phyloP scores from a whole-genome alignment of 768 basidiomycete species.

The Megacollybia marginata region DNA sequence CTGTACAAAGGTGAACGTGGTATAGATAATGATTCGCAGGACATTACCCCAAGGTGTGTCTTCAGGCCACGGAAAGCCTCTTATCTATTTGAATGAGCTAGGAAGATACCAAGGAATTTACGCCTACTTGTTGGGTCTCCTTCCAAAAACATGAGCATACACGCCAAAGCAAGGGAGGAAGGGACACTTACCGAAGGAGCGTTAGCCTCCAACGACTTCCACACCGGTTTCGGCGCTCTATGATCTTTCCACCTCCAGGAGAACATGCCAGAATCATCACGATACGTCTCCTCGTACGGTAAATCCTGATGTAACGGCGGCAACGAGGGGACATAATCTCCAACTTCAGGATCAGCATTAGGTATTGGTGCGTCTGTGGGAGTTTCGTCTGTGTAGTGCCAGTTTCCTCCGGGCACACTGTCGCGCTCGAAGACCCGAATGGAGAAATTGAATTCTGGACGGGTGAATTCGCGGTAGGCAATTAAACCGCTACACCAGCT shows the following conservation, averaged over 20 bases:
- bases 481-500: conserved; percentile 23
- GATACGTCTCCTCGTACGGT: conserved; percentile 21
- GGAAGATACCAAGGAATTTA: not conserved
- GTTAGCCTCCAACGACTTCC: conserved; percentile 27
- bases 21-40: no score
- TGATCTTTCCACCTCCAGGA: conserved; percentile 16
- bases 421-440: no score
- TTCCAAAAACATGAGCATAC: no score
- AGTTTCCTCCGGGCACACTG: no score
- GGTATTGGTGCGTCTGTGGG: conserved; percentile 29
- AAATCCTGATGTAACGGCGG: conserved; percentile 24
- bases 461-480: conserved; percentile 25
- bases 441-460: conserved; percentile 22
- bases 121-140: no score
- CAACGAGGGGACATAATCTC: conserved; percentile 28
- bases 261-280: conserved; percentile 12
- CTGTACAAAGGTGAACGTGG: no score
- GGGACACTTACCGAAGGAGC: conserved; percentile 25
- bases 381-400: no score
- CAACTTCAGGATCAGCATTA: conserved; percentile 21
- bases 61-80: not conserved
- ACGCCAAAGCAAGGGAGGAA: no score
- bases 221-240: conserved; percentile 30
- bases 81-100: conserved; percentile 14
- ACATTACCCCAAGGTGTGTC: no score